These are phyloP conservation scores for Atalantia buxifolia DNA, from an alignment of 345 rosid species.

Conservation along the genomic window DNA sequence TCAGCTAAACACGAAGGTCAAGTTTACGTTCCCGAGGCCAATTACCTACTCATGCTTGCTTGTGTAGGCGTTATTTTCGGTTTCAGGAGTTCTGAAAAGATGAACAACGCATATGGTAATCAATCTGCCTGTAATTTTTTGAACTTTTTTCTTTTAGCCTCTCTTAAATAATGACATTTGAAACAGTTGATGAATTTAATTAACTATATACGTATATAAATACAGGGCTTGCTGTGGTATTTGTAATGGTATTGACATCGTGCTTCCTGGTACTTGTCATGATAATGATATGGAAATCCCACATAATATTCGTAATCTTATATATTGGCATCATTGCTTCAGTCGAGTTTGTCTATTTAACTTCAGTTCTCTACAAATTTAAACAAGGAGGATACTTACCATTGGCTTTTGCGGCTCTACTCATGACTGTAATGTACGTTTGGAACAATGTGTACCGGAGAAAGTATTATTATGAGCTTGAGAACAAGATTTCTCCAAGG, in stretches of 20 bases:
- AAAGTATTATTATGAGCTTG: constrained; percentile 44
- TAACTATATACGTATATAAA: not conserved
- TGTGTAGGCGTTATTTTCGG: constrained; percentile 34
- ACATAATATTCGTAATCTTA: constrained; percentile 16
- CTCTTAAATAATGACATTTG: too few relatives aligned
- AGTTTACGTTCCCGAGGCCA: constrained; percentile 41
- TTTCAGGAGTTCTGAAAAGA: constrained; percentile 28
- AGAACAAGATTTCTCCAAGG: constrained; percentile 32
- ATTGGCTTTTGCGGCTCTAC: constrained; percentile 18
- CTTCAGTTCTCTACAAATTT: constrained; percentile 39
- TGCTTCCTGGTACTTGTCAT: constrained; percentile 21
- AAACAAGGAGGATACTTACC: constrained; percentile 50
- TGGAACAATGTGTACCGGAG: constrained; percentile 41
- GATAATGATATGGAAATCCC: constrained; percentile 33
- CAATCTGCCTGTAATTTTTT: too few relatives aligned
- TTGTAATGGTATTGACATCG: constrained; percentile 30
- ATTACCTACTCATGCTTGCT: constrained; percentile 43
- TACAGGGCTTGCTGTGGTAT: constrained; percentile 32
- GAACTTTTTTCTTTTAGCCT: too few relatives aligned
- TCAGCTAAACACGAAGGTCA: constrained; percentile 34
- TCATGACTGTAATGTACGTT: constrained; percentile 36
- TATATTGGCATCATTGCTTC: constrained; percentile 18
- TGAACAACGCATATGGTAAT: constrained; percentile 47
- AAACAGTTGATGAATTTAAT: not conserved
- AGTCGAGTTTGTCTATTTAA: constrained; percentile 23